These are phyloP conservation scores for Eucalyptus polyanthemos DNA, from an alignment of 345 rosid species.

Conservation along the genomic window DNA sequence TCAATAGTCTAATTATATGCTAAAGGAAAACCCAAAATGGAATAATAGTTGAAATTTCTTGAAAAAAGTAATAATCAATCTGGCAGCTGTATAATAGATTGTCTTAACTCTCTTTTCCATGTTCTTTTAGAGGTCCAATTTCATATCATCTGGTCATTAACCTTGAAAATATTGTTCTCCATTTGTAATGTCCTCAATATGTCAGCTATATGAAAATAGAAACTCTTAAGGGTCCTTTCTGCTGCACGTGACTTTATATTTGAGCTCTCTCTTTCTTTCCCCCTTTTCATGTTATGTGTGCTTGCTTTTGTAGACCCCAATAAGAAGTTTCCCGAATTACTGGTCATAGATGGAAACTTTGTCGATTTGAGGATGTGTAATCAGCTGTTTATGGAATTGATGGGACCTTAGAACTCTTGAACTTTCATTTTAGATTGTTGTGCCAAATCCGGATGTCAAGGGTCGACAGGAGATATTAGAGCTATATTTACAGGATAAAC, in stretches of 20 bases:
- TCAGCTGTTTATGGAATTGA: neutral
- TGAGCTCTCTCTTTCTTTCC: neutral
- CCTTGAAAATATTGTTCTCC: neutral
- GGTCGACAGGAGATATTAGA: conserved; percentile 98
- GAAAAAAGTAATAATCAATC: neutral
- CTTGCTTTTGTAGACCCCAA: neutral
- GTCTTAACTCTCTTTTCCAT: neutral
- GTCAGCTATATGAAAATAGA: neutral
- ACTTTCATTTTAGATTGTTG: conserved; percentile 54
- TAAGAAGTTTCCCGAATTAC: neutral
- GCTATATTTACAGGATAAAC: conserved; percentile 91
- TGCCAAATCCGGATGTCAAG: conserved; percentile 86
- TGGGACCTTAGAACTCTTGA: neutral
- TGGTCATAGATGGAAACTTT: neutral
- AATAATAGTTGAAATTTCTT: neutral
- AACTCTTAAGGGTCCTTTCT: neutral
- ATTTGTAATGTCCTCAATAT: neutral
- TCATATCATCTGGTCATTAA: neutral
- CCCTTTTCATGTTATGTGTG: neutral
- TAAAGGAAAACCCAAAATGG: neutral
- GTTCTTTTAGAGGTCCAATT: neutral
- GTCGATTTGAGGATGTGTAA: neutral
- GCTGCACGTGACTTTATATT: neutral
- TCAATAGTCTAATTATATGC: neutral
- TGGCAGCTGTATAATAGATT: neutral